Evolutionary conservation across 257 asterid genomes (phyloP), one percentile per base, ranked within the genome.

Genomic region (Solanum bulbocastanum): DNA sequence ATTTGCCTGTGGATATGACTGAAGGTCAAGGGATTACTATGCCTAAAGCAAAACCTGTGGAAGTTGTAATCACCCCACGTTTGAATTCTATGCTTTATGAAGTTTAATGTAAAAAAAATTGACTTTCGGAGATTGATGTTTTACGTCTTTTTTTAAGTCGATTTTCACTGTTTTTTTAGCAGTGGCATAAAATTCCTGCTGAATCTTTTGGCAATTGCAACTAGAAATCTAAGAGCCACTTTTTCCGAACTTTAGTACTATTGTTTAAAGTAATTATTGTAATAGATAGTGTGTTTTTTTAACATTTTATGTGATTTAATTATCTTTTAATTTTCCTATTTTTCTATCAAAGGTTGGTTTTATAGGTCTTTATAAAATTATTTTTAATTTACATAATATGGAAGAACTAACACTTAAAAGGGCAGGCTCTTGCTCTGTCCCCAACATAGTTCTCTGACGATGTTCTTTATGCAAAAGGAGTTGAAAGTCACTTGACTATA

Each of bases 21-120:
- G 95, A 93, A 88, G 95, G 94, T 12, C 78, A n/a, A 2, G 92
- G 93, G 10, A 86, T 93, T 7, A 89, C 93, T 10, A 37, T 92
- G 90, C 91, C 91, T 5, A 93, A 90, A 83, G 88, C 42, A 11
- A 89, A 90, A 23, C 94, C 96, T 2, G 71, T 94, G 20, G 87
- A 93, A 44, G 89, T 91, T 2, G 8, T 92, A 10, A 72, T 94
- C 3, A 23, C 35, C 4, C 94, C 94, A 1, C 92, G 95, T 14
- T 86, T 92, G 72, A 22, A 75, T 25, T 60, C 87, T 44, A 20
- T 8, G 33, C 81, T 90, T 27, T 90, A 90, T 87, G 65, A 89
- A 35, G 14, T 18, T 83, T 44, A 78, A 16, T 3, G 40, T 30
- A 3, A 15, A 69, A 52, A 69, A 69, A 68, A 23, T 68, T 10